Conservation (phyloP, 768 basidiomycete species). For the Lactarius sp. region DNA sequence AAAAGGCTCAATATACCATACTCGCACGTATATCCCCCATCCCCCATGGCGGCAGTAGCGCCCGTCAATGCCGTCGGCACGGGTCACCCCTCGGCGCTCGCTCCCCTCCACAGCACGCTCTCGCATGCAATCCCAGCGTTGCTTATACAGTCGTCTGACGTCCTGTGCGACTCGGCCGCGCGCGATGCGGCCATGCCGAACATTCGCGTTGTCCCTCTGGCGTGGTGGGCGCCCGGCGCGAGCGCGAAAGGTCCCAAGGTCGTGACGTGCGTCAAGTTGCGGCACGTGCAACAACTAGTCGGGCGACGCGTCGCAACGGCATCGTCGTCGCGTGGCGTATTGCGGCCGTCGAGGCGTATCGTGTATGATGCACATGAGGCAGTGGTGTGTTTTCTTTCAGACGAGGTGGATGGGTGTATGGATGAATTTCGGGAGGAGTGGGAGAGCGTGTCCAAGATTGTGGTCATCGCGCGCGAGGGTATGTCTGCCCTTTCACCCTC, state of each 20-base stretch:
- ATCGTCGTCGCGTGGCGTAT: slow-evolving; percentile 54
- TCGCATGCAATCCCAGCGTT: slow-evolving; percentile 77
- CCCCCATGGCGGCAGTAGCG: slow-evolving; percentile 33
- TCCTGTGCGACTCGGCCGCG: slow-evolving; percentile 77
- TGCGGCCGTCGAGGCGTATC: slow-evolving; percentile 82
- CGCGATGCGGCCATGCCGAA: slow-evolving; percentile 92
- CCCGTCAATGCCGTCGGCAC: slow-evolving; percentile 1
- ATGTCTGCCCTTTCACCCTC: slow-evolving; percentile 23
- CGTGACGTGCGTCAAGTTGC: slow-evolving; percentile 85
- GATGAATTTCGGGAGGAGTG: slow-evolving; percentile 90
- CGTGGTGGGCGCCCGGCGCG: slow-evolving; percentile 69
- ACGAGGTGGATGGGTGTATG: slow-evolving; percentile 83
- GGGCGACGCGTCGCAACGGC: slow-evolving; percentile 48
- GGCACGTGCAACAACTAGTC: slow-evolving; percentile 83
- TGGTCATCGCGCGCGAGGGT: slow-evolving; percentile 90
- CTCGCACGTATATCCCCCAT: slow-evolving; percentile 61
- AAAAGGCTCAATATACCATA: slow-evolving; percentile 77
- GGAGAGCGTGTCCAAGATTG: slow-evolving; percentile 90
- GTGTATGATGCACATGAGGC: slow-evolving; percentile 87
- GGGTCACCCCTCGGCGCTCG: slow-evolving; percentile 40
- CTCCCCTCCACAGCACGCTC: slow-evolving; percentile 64
- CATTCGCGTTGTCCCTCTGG: slow-evolving; percentile 80
- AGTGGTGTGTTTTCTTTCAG: slow-evolving; percentile 83
- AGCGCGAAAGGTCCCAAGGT: slow-evolving; percentile 42
- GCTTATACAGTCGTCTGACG: slow-evolving; percentile 76